Conservation (phyloP, 768 basidiomycete genomes). For the Podaxis sp. region DNA sequence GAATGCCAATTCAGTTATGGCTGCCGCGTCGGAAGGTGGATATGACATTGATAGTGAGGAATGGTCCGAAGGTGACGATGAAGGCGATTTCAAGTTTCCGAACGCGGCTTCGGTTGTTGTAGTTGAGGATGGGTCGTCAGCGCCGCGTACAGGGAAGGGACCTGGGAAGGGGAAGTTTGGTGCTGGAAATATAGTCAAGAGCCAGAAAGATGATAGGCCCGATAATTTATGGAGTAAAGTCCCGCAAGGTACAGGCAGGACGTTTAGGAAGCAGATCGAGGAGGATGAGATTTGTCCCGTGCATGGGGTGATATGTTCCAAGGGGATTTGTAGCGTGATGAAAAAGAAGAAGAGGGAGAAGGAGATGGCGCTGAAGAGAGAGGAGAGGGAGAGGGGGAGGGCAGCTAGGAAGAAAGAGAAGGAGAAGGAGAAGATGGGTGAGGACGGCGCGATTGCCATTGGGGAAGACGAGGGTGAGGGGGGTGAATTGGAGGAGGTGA, state of each 20-base stretch:
- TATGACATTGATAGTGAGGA: background rate
- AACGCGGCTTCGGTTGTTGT: background rate
- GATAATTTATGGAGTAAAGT: background rate
- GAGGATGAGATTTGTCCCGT: conserved; percentile 8
- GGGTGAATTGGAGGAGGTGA: background rate
- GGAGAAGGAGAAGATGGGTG: background rate
- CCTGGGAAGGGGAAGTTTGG: background rate
- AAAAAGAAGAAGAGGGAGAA: conserved; percentile 8
- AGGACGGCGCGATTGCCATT: background rate
- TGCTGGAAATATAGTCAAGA: background rate
- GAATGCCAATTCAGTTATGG: background rate
- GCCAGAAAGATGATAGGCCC: background rate
- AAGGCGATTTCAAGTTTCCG: conserved; percentile 3
- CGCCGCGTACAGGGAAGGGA: background rate
- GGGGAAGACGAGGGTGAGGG: background rate
- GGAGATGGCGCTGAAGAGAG: background rate
- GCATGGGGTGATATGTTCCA: conserved; percentile 4
- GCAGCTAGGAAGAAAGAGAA: background rate
- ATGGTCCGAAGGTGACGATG: background rate
- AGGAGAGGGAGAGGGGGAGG: background rate
- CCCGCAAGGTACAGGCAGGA: background rate
- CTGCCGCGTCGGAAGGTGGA: background rate
- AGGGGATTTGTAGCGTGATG: conserved; percentile 13
- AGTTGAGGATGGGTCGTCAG: background rate
- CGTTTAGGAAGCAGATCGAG: conserved; percentile 3